A percentile compares a stretch with the other conserved stretches of the same genome.
Conservation (phyloP, 2,329 filamentous ascomycete genomes). For the Corynespora cassiicola region DNA sequence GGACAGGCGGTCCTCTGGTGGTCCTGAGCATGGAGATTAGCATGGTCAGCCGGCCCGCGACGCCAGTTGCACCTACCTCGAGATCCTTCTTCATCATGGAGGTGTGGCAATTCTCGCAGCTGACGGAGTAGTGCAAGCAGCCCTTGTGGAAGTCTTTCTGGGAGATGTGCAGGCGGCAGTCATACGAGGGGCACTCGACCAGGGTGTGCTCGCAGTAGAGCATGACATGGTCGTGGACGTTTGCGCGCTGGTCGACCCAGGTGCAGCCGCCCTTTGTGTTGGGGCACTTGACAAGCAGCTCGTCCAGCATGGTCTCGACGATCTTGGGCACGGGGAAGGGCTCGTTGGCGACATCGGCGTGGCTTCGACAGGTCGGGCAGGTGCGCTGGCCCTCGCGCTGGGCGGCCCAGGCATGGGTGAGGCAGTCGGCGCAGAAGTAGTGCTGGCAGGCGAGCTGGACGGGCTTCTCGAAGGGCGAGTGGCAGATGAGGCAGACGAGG, state of each 20-base stretch:
- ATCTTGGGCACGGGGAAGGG: constrained; percentile 57
- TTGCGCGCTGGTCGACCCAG: constrained; percentile 60
- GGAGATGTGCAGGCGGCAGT: constrained; percentile 60
- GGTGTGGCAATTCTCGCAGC: constrained; percentile 60
- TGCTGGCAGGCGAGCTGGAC: constrained; percentile 67
- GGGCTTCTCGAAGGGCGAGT: constrained; percentile 66
- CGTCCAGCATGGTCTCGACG: constrained; percentile 67
- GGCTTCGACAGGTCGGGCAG: constrained; percentile 65
- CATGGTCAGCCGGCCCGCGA: constrained; percentile 23
- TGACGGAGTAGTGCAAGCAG: constrained; percentile 61
- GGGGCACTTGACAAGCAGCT: constrained; percentile 66
- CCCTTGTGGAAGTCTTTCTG: constrained; percentile 61
- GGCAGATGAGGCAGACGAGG: constrained; percentile 69
- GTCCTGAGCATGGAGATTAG: constrained; percentile 38
- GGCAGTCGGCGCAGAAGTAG: constrained; percentile 67
- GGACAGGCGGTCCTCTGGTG: constrained; percentile 58
- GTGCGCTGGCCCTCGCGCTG: constrained; percentile 42
- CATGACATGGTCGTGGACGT: constrained; percentile 65
- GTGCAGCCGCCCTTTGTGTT: constrained; percentile 61
- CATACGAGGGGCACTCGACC: constrained; percentile 58
- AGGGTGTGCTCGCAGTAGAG: constrained; percentile 65
- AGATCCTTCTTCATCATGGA: constrained; percentile 62
- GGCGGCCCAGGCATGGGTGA: constrained; percentile 50
- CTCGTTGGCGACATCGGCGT: constrained; percentile 40
- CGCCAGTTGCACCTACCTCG: constrained; percentile 45